Conservation (phyloP, 2,329 filamentous ascomycete genomes). For the Periglandula ipomoeae region DNA sequence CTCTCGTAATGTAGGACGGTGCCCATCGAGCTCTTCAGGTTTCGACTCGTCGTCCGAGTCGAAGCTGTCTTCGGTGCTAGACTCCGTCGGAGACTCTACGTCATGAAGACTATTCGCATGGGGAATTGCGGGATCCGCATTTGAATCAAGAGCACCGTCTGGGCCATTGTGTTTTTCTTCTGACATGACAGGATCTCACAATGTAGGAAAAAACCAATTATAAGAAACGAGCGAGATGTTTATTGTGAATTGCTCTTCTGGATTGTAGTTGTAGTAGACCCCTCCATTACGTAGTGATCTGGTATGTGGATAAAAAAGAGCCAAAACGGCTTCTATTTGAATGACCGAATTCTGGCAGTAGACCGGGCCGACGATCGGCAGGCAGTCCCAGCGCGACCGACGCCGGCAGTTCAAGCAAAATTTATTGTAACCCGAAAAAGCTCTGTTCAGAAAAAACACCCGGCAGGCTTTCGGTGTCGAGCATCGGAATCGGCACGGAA, state of each 20-base stretch:
- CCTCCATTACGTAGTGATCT: not conserved
- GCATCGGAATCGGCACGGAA: too few relatives aligned
- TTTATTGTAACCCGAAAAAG: not conserved
- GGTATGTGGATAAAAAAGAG: not conserved
- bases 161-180: not conserved
- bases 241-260: too few relatives aligned
- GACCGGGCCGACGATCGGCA: not conserved
- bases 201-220: not conserved
- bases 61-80: not conserved
- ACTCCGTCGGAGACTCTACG: not conserved
- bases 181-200: not conserved
- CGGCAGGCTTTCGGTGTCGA: too few relatives aligned
- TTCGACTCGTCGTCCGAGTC: conserved; percentile 3
- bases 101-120: not conserved
- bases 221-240: not conserved
- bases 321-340: not conserved
- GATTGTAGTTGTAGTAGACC: not conserved
- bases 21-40: conserved; percentile 10
- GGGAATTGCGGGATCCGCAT: not conserved
- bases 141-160: not conserved
- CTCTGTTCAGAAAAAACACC: not conserved
- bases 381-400: not conserved
- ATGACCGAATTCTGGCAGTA: not conserved
- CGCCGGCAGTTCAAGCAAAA: not conserved
- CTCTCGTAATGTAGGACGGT: conserved; percentile 12